A percentile compares a stretch with the other conserved stretches of the same genome.
Evolutionary conservation across 2,329 filamentous ascomycete species (phyloP).

Genomic region (Penicillium concentricum): DNA sequence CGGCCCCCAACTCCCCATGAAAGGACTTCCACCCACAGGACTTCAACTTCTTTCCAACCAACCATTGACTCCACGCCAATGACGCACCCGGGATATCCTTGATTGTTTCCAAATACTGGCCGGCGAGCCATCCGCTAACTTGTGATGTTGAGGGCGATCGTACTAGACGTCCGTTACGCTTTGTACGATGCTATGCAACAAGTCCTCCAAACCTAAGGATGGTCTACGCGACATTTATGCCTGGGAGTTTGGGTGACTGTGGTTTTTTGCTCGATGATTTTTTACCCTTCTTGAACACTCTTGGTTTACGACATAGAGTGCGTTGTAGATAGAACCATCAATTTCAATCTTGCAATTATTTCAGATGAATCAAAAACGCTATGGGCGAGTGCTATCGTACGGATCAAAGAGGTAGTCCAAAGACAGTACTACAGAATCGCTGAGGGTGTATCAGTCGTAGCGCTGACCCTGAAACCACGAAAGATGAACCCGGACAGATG

Average conservation of each 20-base stretch:
- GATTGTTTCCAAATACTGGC: background rate
- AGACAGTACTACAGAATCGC: background rate
- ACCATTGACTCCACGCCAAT: constrained; percentile 2
- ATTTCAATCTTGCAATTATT: background rate
- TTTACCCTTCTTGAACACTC: background rate
- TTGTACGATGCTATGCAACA: constrained; percentile 22
- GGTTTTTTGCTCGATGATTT: background rate
- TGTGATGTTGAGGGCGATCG: background rate
- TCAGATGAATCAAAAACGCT: background rate
- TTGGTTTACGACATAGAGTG: background rate
- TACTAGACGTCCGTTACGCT: constrained; percentile 15
- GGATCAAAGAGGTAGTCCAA: background rate
- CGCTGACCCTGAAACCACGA: background rate
- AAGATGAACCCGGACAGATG: background rate
- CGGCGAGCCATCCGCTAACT: background rate
- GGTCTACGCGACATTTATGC: constrained; percentile 9
- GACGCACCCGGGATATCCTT: background rate
- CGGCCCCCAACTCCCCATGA: constrained; percentile 23
- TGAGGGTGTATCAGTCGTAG: background rate
- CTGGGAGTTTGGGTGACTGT: constrained; percentile 9
- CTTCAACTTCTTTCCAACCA: constrained; percentile 4
- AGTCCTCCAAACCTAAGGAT: constrained; percentile 3
- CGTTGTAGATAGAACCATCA: constrained; percentile 7
- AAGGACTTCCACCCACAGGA: background rate
- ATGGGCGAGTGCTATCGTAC: background rate